Conservation (phyloP, 1,139 yeast species). For the Geotrichum bryndzae region DNA sequence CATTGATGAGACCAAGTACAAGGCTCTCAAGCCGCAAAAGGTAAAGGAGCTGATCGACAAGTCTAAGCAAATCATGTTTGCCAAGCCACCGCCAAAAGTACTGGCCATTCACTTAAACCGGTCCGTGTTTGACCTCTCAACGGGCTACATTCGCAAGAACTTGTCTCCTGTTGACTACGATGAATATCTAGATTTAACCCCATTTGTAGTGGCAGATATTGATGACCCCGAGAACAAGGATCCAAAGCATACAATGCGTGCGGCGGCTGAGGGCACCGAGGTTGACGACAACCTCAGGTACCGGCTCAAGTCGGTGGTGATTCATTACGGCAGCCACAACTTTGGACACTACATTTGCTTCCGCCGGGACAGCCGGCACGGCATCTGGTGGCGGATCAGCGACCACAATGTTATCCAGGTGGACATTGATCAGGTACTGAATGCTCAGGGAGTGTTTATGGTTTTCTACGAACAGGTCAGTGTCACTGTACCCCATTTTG, state of each 20-base stretch:
- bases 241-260: slow-evolving; percentile 62
- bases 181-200: slow-evolving; percentile 53
- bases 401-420: slow-evolving; percentile 83
- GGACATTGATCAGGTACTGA: slow-evolving; percentile 69
- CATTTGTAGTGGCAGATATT: slow-evolving; percentile 62
- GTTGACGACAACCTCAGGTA: slow-evolving; percentile 38
- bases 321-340: slow-evolving; percentile 91
- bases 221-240: slow-evolving; percentile 60
- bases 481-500: background rate
- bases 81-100: slow-evolving; percentile 73
- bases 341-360: slow-evolving; percentile 92
- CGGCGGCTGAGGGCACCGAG: slow-evolving; percentile 21
- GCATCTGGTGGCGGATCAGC: slow-evolving; percentile 91
- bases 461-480: slow-evolving; percentile 60
- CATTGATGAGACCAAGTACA: slow-evolving; percentile 74
- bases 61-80: slow-evolving; percentile 71
- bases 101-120: slow-evolving; percentile 82
- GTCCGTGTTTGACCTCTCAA: slow-evolving; percentile 82
- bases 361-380: slow-evolving; percentile 56
- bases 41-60: slow-evolving; percentile 72
- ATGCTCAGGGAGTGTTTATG: slow-evolving; percentile 87
- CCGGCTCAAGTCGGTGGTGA: slow-evolving; percentile 72
- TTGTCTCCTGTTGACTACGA: slow-evolving; percentile 79
- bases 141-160: slow-evolving; percentile 78
- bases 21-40: slow-evolving; percentile 64